These are phyloP conservation scores for Mesotaenium endlicherianum DNA, from an alignment of 139 green algal species.

Conservation along the genomic window DNA sequence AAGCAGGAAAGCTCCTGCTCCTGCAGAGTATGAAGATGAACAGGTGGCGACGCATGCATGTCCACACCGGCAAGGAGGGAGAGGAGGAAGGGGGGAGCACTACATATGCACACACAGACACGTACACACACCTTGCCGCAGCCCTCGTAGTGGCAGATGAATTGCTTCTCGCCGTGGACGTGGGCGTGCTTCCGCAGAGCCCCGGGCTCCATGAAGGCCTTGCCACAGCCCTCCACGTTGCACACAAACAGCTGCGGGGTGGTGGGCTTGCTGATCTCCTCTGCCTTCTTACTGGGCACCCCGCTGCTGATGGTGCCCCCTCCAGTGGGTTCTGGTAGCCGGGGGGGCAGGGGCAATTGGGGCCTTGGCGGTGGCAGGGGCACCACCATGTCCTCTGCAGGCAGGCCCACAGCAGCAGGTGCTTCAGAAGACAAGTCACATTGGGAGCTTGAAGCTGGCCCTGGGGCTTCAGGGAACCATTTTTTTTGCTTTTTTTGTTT, in stretches of 20 bases:
- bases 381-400: background rate
- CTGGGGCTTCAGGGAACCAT: no score
- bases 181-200: slow-evolving; percentile 51
- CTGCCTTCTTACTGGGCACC: background rate
- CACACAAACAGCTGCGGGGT: no score
- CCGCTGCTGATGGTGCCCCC: background rate
- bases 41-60: no score
- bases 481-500: no score
- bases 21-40: no score
- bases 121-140: slow-evolving; percentile 55
- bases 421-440: no score
- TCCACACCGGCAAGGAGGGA: background rate
- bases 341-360: background rate
- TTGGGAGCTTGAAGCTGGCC: no score
- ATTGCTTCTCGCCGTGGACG: slow-evolving; percentile 55
- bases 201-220: slow-evolving; percentile 46
- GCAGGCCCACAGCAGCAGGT: background rate
- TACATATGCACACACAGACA: no score
- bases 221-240: slow-evolving; percentile 44
- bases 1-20: no score
- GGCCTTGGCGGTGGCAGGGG: background rate
- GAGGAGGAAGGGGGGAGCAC: background rate
- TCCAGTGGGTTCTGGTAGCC: background rate
- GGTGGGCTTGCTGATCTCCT: no score
- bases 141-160: slow-evolving; percentile 53